phyloP scores from a whole-genome alignment of 805 yeast species.

The Saitoella complicata region DNA sequence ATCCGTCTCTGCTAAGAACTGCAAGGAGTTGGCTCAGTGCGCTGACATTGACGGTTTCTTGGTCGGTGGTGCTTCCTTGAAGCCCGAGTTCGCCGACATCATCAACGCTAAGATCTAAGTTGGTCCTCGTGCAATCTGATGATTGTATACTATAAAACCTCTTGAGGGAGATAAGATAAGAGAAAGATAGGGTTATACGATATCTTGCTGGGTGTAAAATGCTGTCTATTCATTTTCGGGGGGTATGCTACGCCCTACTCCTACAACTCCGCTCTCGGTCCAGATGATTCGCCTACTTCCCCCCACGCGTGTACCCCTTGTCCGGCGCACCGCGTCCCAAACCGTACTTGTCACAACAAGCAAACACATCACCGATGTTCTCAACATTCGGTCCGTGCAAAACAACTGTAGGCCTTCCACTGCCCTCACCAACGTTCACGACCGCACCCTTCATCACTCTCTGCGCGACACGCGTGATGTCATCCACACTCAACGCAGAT shows the following conservation, averaged over 20 bases:
- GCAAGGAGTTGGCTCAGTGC: conserved; percentile 78
- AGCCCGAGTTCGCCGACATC: conserved; percentile 94
- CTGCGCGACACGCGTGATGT: conserved; percentile 57
- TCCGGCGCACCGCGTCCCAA: conserved; percentile 30
- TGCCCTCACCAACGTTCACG: conserved; percentile 29
- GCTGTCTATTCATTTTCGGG: too few species aligned
- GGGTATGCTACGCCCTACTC: too few species aligned
- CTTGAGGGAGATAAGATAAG: too few species aligned
- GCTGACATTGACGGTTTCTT: conserved; percentile 94
- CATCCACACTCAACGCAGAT: conserved; percentile 47
- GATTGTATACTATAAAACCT: too few species aligned
- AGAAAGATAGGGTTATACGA: too few species aligned
- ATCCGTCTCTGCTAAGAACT: conserved; percentile 90
- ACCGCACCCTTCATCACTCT: conserved; percentile 57
- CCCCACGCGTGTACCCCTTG: too few species aligned
- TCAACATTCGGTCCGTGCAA: conserved; percentile 71
- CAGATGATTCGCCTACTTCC: too few species aligned
- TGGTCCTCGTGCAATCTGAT: too few species aligned
- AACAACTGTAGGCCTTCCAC: conserved; percentile 66
- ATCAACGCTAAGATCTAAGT: conserved; percentile 42
- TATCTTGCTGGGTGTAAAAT: too few species aligned
- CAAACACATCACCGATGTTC: conserved; percentile 68
- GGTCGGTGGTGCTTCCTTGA: conserved; percentile 98
- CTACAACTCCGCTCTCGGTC: too few species aligned
- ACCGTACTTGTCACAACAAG: conserved; percentile 51